Conservation (phyloP, 768 basidiomycete species). For the Phlegmacium glaucopus region DNA sequence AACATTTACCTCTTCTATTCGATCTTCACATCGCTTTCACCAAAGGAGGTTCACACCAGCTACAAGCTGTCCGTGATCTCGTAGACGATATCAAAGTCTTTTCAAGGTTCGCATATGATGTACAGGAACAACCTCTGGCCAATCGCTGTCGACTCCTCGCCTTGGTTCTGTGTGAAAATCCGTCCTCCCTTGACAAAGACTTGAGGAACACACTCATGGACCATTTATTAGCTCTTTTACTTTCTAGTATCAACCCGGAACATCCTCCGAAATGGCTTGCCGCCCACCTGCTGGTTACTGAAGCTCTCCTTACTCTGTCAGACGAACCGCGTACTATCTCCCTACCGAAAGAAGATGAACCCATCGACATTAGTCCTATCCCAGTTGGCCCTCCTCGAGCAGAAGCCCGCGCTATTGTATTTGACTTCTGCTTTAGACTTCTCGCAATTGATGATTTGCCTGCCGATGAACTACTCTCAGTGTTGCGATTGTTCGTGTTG, state of each 20-base stretch:
- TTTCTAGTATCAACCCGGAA: constrained; percentile 53
- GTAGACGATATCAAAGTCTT: constrained; percentile 75
- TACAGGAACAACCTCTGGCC: constrained; percentile 72
- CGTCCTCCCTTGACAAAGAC: constrained; percentile 52
- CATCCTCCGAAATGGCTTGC: constrained; percentile 86
- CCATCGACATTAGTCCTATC: constrained; percentile 48
- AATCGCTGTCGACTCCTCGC: constrained; percentile 86
- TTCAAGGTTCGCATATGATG: constrained; percentile 61
- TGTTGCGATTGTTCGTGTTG: constrained; percentile 78
- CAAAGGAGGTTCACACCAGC: constrained; percentile 56
- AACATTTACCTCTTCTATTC: constrained; percentile 84
- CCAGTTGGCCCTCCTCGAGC: constrained; percentile 56
- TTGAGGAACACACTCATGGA: constrained; percentile 62
- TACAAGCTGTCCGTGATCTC: constrained; percentile 65
- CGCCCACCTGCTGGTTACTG: constrained; percentile 79
- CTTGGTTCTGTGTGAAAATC: constrained; percentile 73
- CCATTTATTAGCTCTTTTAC: constrained; percentile 60
- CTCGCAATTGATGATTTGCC: constrained; percentile 61
- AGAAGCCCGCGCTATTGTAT: constrained; percentile 63
- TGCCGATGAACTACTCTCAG: constrained; percentile 79
- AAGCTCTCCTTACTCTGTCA: constrained; percentile 73
- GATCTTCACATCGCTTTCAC: constrained; percentile 84
- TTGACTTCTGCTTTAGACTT: constrained; percentile 75
- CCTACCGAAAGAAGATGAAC: constrained; percentile 70
- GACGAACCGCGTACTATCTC: constrained; percentile 67